Evolutionary conservation across 805 yeast species (phyloP).

Genomic region (Candida tallmaniae): DNA sequence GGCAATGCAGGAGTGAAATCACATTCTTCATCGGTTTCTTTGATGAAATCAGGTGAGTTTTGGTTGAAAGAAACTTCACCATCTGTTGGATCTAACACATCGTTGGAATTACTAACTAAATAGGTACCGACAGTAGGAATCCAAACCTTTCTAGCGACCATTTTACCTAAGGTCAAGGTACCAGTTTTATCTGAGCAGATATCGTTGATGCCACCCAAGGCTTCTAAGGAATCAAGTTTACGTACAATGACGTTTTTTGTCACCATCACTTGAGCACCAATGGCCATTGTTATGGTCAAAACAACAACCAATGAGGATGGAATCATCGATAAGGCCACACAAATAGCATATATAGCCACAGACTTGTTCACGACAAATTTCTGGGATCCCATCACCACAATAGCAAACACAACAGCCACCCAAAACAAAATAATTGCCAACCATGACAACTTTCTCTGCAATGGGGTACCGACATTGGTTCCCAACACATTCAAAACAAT

Average conservation of each 20-base stretch:
- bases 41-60: constrained; percentile 32
- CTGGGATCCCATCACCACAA: constrained; percentile 84
- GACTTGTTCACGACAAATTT: constrained; percentile 67
- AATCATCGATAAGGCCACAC: constrained; percentile 78
- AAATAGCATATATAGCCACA: constrained; percentile 85
- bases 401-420: constrained; percentile 81
- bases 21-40: constrained; percentile 34
- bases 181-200: constrained; percentile 84
- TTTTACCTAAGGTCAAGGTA: constrained; percentile 74
- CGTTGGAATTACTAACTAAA: constrained; percentile 49
- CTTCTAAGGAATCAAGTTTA: constrained; percentile 73
- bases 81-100: constrained; percentile 59
- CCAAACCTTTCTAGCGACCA: constrained; percentile 71
- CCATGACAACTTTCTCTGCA: constrained; percentile 70
- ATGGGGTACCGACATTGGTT: constrained; percentile 74
- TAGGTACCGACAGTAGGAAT: constrained; percentile 59
- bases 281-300: constrained; percentile 81
- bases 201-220: constrained; percentile 73
- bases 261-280: constrained; percentile 74
- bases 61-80: constrained; percentile 42
- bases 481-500: constrained; percentile 69
- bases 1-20: constrained; percentile 18
- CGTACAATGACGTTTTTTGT: constrained; percentile 66
- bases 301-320: constrained; percentile 80
- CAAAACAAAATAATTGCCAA: constrained; percentile 68